Base-by-base conservation (phyloP, 441 rosid species). In the Melastoma candidum region DNA sequence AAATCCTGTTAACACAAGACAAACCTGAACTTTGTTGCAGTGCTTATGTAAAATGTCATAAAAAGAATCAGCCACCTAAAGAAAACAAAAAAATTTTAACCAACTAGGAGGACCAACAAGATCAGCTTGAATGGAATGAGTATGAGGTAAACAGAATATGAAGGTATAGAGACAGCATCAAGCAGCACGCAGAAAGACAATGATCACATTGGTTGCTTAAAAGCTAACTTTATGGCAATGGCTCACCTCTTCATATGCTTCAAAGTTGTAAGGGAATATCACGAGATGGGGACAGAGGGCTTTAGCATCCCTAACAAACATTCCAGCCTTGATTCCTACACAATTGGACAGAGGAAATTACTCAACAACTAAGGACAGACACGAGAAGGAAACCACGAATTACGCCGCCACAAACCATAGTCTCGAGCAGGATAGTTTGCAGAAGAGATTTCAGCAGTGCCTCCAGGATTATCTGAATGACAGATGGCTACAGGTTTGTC, bases 371-470 rank as follows among this genome's bases (percentile, higher is more conserved):
- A 44, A 44, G 49, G 53, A 60, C 39, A 29, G 49, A 56, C 49
- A 49, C 13, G 11, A 48, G 29, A 12, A 17, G 29, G n/a, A 17
- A 55, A 50, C 26, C 47, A 13, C 26, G 64, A 59, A 47, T 66
- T 50, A 48, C 51, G 49, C 60, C 25, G 57, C 53, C 66, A 77
- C 87, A 51, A 66, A 90, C 95, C 98, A 74, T 79, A 87, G 61
- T 67, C 79, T 62, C 96, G 81, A 63, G 96, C 95, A 62, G 94
- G 89, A 67, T 92, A 92, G 63, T 92, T 92, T 47, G 98, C 96
- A 11, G 98, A 92, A 56, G 96, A 92, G 55, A 92, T 87, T 78
- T 92, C 96, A 49, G 98, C 96, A 49, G 98, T 87, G 75, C 98
- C 98, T 71, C 84, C 85, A 12, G 86, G 82, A 68, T 79, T 92